These are phyloP conservation scores for Saccharomyces uvarum DNA, from an alignment of 1,139 yeast genomes.

Conservation along the genomic window DNA sequence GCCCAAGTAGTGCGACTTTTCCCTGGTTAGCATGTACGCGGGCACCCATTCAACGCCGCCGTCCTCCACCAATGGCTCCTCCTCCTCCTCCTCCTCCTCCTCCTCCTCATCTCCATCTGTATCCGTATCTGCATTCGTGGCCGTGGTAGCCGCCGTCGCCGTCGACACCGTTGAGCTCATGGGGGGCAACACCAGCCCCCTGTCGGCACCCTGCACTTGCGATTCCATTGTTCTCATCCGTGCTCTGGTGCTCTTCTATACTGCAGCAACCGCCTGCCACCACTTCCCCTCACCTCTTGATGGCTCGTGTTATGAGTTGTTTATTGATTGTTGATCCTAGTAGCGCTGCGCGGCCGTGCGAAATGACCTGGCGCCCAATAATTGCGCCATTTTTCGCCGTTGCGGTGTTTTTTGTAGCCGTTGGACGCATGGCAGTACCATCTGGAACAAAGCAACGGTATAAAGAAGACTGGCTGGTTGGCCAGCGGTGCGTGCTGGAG, in stretches of 20 bases:
- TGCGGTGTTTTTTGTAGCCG: constrained; percentile 1
- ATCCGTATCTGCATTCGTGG: constrained; percentile 1
- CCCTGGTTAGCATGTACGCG: constrained; percentile 10
- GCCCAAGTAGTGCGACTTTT: constrained; percentile 12
- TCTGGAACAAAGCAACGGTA: neutral
- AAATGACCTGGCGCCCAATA: neutral
- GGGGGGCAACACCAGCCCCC: constrained; percentile 4
- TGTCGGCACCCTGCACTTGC: neutral
- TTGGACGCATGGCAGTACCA: constrained; percentile 1
- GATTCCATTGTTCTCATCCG: constrained; percentile 4
- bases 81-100: constrained; percentile 2
- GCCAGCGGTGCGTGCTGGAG: neutral
- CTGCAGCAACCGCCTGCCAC: neutral
- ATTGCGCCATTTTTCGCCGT: constrained; percentile 1
- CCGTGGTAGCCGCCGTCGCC: constrained; percentile 3
- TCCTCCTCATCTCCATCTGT: constrained; percentile 4
- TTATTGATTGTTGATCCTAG: neutral
- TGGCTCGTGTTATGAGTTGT: neutral
- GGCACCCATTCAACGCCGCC: constrained; percentile 14
- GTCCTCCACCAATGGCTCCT: constrained; percentile 3
- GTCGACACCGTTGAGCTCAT: constrained; percentile 4
- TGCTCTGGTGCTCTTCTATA: neutral
- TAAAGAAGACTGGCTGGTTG: neutral
- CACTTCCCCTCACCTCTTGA: neutral
- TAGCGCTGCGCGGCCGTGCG: neutral